Percentiles rank a stretch among this genome's conserved stretches.
Conservation (phyloP, 169 alveolate genomes). For the Ichthyophthirius multifiliis region DNA sequence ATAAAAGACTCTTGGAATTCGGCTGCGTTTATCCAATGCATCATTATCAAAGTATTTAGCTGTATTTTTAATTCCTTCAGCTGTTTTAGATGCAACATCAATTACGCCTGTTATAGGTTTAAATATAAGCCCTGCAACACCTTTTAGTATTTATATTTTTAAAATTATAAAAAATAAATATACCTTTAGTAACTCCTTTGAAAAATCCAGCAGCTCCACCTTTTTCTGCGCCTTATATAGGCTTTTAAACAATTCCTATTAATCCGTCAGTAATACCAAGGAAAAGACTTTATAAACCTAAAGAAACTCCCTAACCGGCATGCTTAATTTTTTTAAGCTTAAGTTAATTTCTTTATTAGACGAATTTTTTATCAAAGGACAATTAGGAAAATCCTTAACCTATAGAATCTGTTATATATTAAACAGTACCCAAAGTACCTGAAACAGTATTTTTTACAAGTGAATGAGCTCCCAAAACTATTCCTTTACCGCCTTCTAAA, state of each 20-base stretch:
- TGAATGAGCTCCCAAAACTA: conserved; percentile 72
- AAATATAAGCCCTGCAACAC: conserved; percentile 77
- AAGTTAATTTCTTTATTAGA: conserved; percentile 63
- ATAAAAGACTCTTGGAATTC: conserved; percentile 79
- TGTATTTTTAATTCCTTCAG: conserved; percentile 89
- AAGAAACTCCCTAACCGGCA: conserved; percentile 77
- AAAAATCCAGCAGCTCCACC: conserved; percentile 62
- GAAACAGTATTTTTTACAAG: conserved; percentile 73
- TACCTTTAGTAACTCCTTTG: conserved; percentile 69
- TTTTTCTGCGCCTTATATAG: conserved; percentile 73
- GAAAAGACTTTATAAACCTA: conserved; percentile 61
- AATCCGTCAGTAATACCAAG: conserved; percentile 73
- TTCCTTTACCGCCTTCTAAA: conserved; percentile 82
- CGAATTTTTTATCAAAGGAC: conserved; percentile 75
- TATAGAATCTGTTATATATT: conserved; percentile 66
- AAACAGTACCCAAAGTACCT: conserved; percentile 81
- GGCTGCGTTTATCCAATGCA: conserved; percentile 49
- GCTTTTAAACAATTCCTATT: conserved; percentile 74
- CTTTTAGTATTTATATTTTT: conserved; percentile 32
- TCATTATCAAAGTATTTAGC: conserved; percentile 62
- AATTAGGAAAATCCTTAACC: conserved; percentile 59
- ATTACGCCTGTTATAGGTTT: conserved; percentile 86
- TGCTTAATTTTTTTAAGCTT: conserved; percentile 69
- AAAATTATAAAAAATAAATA: background rate
- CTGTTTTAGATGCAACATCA: conserved; percentile 84